phyloP scores from a whole-genome alignment of 2,329 filamentous ascomycete genomes.

The Aphanocladium album region DNA sequence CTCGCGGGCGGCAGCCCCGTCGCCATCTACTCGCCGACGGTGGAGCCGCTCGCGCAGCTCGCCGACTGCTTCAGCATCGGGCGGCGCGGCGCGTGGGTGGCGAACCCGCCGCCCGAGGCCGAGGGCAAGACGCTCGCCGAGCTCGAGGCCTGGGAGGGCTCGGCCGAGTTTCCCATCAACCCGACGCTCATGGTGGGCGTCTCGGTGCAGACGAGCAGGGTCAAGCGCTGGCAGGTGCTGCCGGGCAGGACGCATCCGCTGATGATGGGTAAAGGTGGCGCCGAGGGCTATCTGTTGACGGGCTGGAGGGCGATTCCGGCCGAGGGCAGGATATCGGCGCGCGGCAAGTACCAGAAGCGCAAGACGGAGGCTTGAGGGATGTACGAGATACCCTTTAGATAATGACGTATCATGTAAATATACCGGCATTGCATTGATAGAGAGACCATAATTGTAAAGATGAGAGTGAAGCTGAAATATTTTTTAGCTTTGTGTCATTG shows the following conservation, averaged over 20 bases:
- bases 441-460: too few relatives aligned
- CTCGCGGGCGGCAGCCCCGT: constrained; percentile 78
- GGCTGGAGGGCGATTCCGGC: constrained; percentile 76
- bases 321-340: constrained; percentile 73
- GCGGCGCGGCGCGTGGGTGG: constrained; percentile 69
- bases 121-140: constrained; percentile 42
- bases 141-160: constrained; percentile 53
- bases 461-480: neutral
- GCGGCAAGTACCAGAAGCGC: constrained; percentile 71
- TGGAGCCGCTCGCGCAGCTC: constrained; percentile 73
- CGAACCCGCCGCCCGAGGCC: constrained; percentile 41
- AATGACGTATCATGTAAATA: constrained; percentile 1
- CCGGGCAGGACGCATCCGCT: constrained; percentile 88
- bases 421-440: neutral
- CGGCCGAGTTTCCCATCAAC: constrained; percentile 78
- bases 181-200: constrained; percentile 77
- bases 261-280: constrained; percentile 84
- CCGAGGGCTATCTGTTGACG: constrained; percentile 87
- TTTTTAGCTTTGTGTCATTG: neutral
- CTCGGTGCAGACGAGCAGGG: constrained; percentile 73
- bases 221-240: constrained; percentile 82
- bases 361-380: constrained; percentile 41
- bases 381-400: neutral
- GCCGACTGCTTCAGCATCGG: constrained; percentile 81
- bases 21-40: constrained; percentile 75